Base-by-base conservation (phyloP, 1,139 yeast species). In the Taphrina deformans region DNA sequence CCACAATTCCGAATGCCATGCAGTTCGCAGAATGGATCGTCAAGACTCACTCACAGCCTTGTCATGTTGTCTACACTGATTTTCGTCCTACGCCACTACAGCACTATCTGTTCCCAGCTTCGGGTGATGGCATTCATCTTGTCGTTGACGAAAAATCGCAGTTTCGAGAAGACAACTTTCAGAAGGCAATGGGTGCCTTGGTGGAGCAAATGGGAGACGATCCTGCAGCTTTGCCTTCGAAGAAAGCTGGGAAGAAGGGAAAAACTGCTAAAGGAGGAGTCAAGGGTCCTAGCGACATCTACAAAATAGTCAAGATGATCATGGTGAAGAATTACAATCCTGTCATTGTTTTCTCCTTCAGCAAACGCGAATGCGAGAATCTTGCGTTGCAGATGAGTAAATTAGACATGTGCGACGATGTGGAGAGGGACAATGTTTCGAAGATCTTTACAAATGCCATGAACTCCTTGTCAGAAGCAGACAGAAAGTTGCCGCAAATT, bases 21-120 rank as follows among this genome's bases (percentile, higher is more conserved):
- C 97, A 93, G 75, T 93, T 93, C 79, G 99, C 99, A 9, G 96
- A 92, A 73, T 93, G 99, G 99, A 89, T 95, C 65, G 96, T 96
- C 72, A 87, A 89, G 72, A 92, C 88, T 66, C 99, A 93, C 74
- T 82, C 84, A 55, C 99, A 95, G 76, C 99, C 99, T 1, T 95
- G 99, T 75, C 99, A 95, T 76, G 96, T 95, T 75, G 99, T 95
- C 26, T 95, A 93, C 76, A 95, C 99, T 0, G 97, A 95, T 78
- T 95, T 92, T 82, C 86, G 99, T 76, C 99, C 99, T 27, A 95
- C 99, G 10, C 99, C 99, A 1, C 81, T 95, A 70, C 99, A 95
- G 76, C 99, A 93, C 78, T 95, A 93, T 73, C 80, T 93, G 67
- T 95, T 93, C 79, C 99, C 99, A 23, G 96, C 96, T 29, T 96